Evolutionary conservation across 805 yeast genomes (phyloP), one percentile per base, ranked within the genome.

Genomic region (Myxozyma melibiosi): DNA sequence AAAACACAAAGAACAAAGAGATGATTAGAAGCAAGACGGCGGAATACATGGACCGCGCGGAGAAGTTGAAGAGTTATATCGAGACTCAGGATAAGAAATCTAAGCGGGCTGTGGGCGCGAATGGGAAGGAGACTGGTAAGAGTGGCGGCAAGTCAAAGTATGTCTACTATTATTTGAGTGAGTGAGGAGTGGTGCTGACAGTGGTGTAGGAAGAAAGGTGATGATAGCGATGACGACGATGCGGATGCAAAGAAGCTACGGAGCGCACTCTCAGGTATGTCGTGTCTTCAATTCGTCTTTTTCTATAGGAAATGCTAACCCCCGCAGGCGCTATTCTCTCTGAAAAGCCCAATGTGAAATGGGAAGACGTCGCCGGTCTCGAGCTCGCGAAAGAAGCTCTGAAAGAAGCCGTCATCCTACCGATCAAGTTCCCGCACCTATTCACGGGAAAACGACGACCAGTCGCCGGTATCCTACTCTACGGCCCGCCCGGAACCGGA

Each of bases 401-500:
- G 57, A 94, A 94, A 71, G 99, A 94, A 74, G 97, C 98, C 0
- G 99, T 94, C 39, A 94, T 94, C 37, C 77, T 94, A 61, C 99
- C 99, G 1, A 97, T 92, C 18, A 88, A 86, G 71, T 92, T 94
- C 71, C 99, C 99, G 1, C 98, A 94, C 66, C 75, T 94, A 57
- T 94, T 94, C 74, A 89, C 86, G 8, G 99, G 99, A 0, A 92
- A 90, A 70, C 81, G 99, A 62, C 88, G 89, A 69, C 99, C 99
- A 1, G 84, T 92, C 2, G 78, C 88, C 4, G 99, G 99, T 43
- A 92, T 94, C 45, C 73, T 94, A 46, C 75, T 94, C 22, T 88
- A 88, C 68, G 95, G 95, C 0, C 95, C 95, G 20, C 99, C 99
- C 2, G 99, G 99, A 68, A 94, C 99, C 0, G 99, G 99, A 78